A percentile compares a stretch with the other conserved stretches of the same genome.
Evolutionary conservation across 306 rosid genomes (phyloP).

Genomic region (Fagus crenata): DNA sequence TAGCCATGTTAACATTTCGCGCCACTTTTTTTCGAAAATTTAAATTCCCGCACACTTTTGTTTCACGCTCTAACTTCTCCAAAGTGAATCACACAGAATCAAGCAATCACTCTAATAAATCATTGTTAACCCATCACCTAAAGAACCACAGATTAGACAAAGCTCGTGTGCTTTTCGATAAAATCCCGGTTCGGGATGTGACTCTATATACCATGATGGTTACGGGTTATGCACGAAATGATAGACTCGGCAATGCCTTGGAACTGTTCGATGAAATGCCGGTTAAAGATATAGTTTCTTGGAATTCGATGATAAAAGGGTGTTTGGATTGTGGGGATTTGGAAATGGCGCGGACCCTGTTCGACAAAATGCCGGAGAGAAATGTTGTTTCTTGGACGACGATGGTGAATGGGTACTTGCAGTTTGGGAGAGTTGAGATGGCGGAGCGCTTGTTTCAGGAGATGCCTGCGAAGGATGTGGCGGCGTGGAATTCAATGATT

Average conservation of each 20-base stretch:
- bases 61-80: constrained; percentile 4
- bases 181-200: constrained; percentile 45
- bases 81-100: constrained; percentile 19
- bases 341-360: constrained; percentile 51
- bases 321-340: constrained; percentile 59
- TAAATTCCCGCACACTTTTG: not conserved
- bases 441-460: constrained; percentile 59
- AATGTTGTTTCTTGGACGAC: constrained; percentile 80
- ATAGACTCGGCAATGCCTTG: constrained; percentile 53
- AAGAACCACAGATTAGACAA: constrained; percentile 45
- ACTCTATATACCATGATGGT: constrained; percentile 50
- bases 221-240: constrained; percentile 41
- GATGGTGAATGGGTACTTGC: constrained; percentile 52
- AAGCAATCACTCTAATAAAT: constrained; percentile 25
- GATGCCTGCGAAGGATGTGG: constrained; percentile 67
- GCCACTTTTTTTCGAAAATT: constrained; percentile 32
- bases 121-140: constrained; percentile 39
- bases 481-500: constrained; percentile 82
- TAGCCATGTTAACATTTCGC: constrained; percentile 31
- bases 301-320: constrained; percentile 77
- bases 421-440: constrained; percentile 50
- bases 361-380: constrained; percentile 59
- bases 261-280: constrained; percentile 59
- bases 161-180: constrained; percentile 55
- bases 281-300: constrained; percentile 53